Percentiles rank a stretch among this genome's conserved stretches.
phyloP scores from a whole-genome alignment of 345 rosid species.

The Schrenkiella parvula region DNA sequence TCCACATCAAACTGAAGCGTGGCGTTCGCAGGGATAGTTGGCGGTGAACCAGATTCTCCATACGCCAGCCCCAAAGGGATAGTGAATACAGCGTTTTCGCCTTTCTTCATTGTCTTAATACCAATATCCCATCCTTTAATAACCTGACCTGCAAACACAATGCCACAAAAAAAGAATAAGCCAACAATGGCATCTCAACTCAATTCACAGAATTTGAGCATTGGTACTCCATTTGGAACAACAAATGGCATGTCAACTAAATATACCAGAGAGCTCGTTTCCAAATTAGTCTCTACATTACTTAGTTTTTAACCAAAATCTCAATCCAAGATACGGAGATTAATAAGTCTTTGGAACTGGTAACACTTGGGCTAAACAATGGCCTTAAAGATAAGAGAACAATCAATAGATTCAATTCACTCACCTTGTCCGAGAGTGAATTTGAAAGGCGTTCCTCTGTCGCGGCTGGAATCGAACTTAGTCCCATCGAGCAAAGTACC shows the following conservation, averaged over 20 bases:
- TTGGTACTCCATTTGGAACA: neutral
- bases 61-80: constrained; percentile 83
- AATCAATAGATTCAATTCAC: neutral
- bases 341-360: neutral
- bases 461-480: constrained; percentile 88
- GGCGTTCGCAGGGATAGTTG: constrained; percentile 82
- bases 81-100: constrained; percentile 82
- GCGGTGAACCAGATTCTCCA: constrained; percentile 84
- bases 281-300: neutral
- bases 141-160: constrained; percentile 60
- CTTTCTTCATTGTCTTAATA: constrained; percentile 94
- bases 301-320: neutral
- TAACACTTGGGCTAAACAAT: neutral
- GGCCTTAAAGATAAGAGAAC: neutral
- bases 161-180: neutral
- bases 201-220: neutral
- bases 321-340: neutral
- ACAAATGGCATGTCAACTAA: neutral
- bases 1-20: constrained; percentile 88
- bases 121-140: constrained; percentile 98
- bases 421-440: constrained; percentile 95
- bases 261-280: neutral
- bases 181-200: neutral
- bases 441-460: constrained; percentile 78
- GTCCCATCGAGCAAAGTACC: constrained; percentile 95